A percentile compares a stretch with the other conserved stretches of the same genome.
Conservation (phyloP, 2,329 filamentous ascomycete species). For the Periconia sp. region DNA sequence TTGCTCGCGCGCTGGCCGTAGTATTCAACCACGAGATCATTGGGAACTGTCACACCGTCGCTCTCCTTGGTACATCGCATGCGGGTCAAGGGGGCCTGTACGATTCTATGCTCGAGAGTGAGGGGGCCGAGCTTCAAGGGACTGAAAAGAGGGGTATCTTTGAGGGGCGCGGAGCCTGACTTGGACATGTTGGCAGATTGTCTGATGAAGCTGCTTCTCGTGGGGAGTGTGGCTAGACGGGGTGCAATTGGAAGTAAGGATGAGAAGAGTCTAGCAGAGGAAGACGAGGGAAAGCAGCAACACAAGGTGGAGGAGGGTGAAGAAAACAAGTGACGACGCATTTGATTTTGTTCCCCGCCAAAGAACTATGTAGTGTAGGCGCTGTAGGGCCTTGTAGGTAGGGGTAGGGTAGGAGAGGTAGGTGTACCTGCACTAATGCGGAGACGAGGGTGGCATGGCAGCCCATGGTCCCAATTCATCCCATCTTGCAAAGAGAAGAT, state of each 20-base stretch:
- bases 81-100: slow-evolving; percentile 45
- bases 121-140: slow-evolving; percentile 37
- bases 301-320: background rate
- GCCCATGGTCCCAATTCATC: too few species aligned
- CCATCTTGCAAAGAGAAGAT: slow-evolving; percentile 1
- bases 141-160: slow-evolving; percentile 35
- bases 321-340: background rate
- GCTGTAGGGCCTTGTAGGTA: too few species aligned
- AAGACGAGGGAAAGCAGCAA: background rate
- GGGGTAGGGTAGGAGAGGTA: background rate
- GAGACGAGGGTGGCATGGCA: too few species aligned
- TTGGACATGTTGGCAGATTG: slow-evolving; percentile 29
- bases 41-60: slow-evolving; percentile 48
- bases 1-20: slow-evolving; percentile 57
- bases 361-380: slow-evolving; percentile 10
- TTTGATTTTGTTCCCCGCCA: background rate
- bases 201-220: background rate
- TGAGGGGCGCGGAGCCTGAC: slow-evolving; percentile 33
- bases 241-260: too few species aligned
- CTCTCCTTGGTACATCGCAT: slow-evolving; percentile 53
- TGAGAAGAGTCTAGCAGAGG: too few species aligned
- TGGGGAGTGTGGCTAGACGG: background rate
- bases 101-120: slow-evolving; percentile 41
- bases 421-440: slow-evolving; percentile 32
- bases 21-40: slow-evolving; percentile 53